phyloP scores from a whole-genome alignment of 129 eudicot genomes.

The Smallanthus sonchifolius region DNA sequence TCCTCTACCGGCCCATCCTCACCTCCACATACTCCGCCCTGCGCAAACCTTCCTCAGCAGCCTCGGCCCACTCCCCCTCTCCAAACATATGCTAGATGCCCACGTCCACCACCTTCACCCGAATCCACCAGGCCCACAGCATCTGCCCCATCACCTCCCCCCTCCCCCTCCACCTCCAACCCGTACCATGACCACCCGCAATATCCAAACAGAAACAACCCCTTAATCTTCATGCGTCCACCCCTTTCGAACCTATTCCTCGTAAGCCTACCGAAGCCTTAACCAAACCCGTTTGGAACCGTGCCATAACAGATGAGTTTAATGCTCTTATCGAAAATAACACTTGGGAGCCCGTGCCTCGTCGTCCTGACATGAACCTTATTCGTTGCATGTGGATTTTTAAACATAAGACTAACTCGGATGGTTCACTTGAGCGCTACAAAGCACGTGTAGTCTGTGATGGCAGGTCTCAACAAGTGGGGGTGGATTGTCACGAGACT shows the following conservation, averaged over 20 bases:
- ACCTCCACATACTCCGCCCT: background rate
- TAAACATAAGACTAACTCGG: no score
- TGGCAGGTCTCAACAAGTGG: no score
- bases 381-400: no score
- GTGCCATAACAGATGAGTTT: background rate
- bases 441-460: no score
- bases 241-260: background rate
- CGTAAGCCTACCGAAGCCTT: background rate
- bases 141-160: background rate
- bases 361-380: no score
- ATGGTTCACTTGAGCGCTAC: no score
- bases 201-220: background rate
- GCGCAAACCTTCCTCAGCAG: no score
- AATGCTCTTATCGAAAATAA: no score
- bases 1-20: background rate
- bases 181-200: background rate
- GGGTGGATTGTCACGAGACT: no score
- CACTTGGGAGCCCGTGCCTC: no score
- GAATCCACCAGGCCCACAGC: background rate
- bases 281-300: background rate
- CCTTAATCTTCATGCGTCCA: background rate
- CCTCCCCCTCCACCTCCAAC: background rate
- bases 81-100: background rate
- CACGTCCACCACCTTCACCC: background rate
- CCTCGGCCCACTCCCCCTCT: background rate